Conservation (phyloP, 1,284 basidiomycete species). For the Ganoderma meredithae region DNA sequence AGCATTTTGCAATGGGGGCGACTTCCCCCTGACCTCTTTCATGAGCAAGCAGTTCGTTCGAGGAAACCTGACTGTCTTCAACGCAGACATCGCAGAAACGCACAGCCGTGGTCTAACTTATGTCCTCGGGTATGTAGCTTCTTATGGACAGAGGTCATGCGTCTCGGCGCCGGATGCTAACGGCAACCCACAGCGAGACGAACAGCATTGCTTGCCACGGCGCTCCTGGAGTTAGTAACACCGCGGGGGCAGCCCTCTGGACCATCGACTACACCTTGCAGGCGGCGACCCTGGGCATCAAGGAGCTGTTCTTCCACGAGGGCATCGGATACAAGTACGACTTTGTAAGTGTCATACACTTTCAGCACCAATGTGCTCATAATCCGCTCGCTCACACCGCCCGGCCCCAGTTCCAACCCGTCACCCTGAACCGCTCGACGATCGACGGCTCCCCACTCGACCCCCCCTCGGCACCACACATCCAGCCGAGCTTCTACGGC, state of each 20-base stretch:
- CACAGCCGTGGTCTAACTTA: conserved; percentile 57
- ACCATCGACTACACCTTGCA: conserved; percentile 69
- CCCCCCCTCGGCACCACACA: conserved; percentile 49
- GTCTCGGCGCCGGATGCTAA: neutral
- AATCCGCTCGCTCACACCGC: conserved; percentile 28
- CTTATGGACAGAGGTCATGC: neutral
- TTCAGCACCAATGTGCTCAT: neutral
- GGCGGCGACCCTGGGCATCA: conserved; percentile 46
- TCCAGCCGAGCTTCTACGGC: neutral
- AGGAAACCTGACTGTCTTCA: conserved; percentile 59
- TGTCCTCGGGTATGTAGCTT: conserved; percentile 56
- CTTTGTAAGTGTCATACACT: conserved; percentile 40
- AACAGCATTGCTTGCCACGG: conserved; percentile 54
- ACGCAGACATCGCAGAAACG: conserved; percentile 57
- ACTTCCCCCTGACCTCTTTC: conserved; percentile 59
- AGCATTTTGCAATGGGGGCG: conserved; percentile 57
- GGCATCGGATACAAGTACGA: conserved; percentile 54
- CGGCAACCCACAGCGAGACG: conserved; percentile 34
- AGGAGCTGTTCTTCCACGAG: conserved; percentile 49
- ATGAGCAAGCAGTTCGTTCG: conserved; percentile 68
- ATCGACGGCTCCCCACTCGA: conserved; percentile 24
- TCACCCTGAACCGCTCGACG: neutral
- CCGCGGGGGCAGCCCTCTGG: conserved; percentile 75
- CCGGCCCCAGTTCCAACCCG: conserved; percentile 53
- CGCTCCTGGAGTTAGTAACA: conserved; percentile 71